Percentiles rank a stretch among this genome's conserved stretches.
Evolutionary conservation across 306 rosid genomes (phyloP).

Genomic region (Rosa rugosa): DNA sequence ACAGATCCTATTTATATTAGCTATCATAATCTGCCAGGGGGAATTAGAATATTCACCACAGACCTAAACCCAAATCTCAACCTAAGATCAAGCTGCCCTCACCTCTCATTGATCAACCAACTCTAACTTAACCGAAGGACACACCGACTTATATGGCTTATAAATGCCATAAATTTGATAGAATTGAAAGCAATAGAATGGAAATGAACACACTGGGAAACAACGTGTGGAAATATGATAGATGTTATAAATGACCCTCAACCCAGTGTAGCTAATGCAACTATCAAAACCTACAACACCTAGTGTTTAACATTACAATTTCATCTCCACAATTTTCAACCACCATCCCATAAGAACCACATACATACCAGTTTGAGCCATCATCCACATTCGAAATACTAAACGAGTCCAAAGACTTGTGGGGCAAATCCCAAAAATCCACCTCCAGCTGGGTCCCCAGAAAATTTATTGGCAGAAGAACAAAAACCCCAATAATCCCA

Average conservation of each 20-base stretch:
- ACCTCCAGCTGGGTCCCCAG: constrained; percentile 59
- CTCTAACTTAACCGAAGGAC: background rate
- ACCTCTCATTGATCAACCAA: background rate
- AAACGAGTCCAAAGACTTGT: constrained; percentile 78
- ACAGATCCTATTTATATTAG: too few species aligned
- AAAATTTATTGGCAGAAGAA: constrained; percentile 79
- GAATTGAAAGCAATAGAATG: too few species aligned
- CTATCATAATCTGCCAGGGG: too few species aligned
- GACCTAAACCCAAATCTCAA: background rate
- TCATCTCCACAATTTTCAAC: too few species aligned
- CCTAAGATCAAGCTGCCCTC: background rate
- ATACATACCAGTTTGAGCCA: constrained; percentile 73
- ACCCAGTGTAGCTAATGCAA: background rate
- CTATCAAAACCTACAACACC: too few species aligned
- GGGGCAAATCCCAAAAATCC: constrained; percentile 51
- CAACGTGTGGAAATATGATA: background rate
- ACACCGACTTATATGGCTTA: too few species aligned
- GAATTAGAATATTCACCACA: background rate
- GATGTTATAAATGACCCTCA: too few species aligned
- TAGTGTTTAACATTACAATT: too few species aligned
- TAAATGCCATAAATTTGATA: background rate
- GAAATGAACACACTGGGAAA: background rate
- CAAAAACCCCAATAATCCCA: constrained; percentile 54
- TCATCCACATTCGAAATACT: constrained; percentile 71
- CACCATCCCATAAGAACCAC: background rate